These are phyloP conservation scores for Didymellaceae sp. DNA, from an alignment of 2,329 filamentous ascomycete genomes.

Conservation along the genomic window DNA sequence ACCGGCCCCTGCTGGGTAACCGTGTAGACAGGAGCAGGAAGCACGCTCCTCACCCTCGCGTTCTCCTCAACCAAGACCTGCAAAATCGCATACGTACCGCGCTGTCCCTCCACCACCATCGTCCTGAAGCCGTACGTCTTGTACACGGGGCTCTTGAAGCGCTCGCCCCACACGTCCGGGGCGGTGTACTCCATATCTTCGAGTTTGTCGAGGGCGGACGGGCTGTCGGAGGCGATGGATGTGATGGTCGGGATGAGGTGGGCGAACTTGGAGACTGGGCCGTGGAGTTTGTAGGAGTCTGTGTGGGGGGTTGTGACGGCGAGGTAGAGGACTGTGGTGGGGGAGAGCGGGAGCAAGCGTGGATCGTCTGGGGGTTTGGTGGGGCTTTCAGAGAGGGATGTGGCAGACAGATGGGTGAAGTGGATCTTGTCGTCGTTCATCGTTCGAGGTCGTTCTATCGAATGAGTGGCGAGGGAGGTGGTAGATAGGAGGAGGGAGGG, in stretches of 20 bases:
- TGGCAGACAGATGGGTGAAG: slow-evolving; percentile 12
- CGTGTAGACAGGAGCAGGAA: slow-evolving; percentile 28
- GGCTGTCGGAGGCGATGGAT: slow-evolving; percentile 20
- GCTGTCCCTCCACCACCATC: slow-evolving; percentile 25
- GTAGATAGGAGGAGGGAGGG: too few species aligned
- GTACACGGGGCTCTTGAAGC: slow-evolving; percentile 3
- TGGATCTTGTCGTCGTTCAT: slow-evolving; percentile 18
- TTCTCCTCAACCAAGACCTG: slow-evolving; percentile 21
- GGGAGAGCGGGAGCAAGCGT: slow-evolving; percentile 1
- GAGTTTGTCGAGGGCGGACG: slow-evolving; percentile 31
- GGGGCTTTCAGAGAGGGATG: not conserved
- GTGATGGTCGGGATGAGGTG: slow-evolving; percentile 27
- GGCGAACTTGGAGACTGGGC: slow-evolving; percentile 25
- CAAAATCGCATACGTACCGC: slow-evolving; percentile 22
- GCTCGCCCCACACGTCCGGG: slow-evolving; percentile 14
- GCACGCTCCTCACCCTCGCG: slow-evolving; percentile 2
- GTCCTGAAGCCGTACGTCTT: slow-evolving; percentile 16
- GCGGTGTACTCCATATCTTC: slow-evolving; percentile 5
- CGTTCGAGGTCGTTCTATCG: too few species aligned
- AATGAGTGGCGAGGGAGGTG: too few species aligned
- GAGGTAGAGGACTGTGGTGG: slow-evolving; percentile 34
- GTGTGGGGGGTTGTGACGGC: slow-evolving; percentile 29
- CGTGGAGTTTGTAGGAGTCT: slow-evolving; percentile 27
- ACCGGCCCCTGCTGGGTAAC: slow-evolving; percentile 26
- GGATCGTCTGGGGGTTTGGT: slow-evolving; percentile 25